Base-by-base conservation (phyloP, 495 filamentous ascomycete species). In the Penicillium salamii region DNA sequence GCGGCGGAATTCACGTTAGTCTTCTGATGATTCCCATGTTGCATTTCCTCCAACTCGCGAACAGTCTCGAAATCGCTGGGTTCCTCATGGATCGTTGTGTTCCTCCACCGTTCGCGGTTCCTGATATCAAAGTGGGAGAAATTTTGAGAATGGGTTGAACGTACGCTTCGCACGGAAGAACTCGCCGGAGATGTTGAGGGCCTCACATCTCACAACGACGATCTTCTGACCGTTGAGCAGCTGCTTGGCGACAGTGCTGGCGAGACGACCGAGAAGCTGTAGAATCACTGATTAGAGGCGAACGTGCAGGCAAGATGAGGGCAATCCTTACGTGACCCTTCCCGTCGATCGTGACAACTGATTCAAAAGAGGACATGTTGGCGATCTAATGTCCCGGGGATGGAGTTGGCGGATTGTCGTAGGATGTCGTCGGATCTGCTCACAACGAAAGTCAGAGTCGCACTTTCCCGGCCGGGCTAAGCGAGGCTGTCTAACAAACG, bases 131-230 rank as follows among this genome's bases (percentile, higher is more conserved):
- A 49, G 26, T 37, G 35, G 39, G 35, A 31, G 54, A 19, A 41
- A 45, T 46, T 42, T 66, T 42, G 55, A 42, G 50, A 49, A 32
- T 47, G 54, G 52, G 57, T 53, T 55, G 33, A 72, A 92, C 93
- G 78, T 95, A 98, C 93, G 86, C 85, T 98, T 98, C 65, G 91
- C 85, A 68, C 93, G 90, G 86, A 97, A 98, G 89, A 98, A 98
- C 80, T 97, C 93, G 79, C 93, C 93, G 64, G 93, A 98, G 84
- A 98, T 97, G 85, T 97, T 97, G 69, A 98, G 85, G 66, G 87
- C 89, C 77, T 98, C 93, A 81, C 89, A 96, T 81, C 93, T 89
- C 71, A 98, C 95, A 54, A 98, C 86, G 55, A 96, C 92, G 75
- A 98, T 91, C 86, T 97, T 96, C 82, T 97, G 95, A 70, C 93